These are phyloP conservation scores for Xylaria polymorpha DNA, from an alignment of 2,329 filamentous ascomycete species.

Conservation along the genomic window DNA sequence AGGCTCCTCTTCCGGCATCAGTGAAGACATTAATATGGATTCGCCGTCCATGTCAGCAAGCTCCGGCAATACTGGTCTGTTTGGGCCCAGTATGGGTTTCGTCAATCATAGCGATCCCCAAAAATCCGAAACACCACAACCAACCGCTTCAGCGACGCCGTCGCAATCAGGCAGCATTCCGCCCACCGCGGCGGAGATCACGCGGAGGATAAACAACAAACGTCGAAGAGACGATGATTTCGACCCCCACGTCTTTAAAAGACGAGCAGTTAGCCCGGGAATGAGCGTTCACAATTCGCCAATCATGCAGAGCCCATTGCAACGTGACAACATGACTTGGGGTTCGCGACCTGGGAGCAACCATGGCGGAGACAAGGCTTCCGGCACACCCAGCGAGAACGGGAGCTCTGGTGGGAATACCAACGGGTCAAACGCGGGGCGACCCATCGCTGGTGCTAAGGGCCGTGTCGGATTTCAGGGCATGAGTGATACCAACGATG, in stretches of 20 bases:
- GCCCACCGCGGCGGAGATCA: slow-evolving; percentile 78
- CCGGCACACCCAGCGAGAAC: slow-evolving; percentile 63
- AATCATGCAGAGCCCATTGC: slow-evolving; percentile 83
- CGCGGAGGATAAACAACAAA: slow-evolving; percentile 81
- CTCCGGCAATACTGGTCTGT: slow-evolving; percentile 50
- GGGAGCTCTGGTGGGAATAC: slow-evolving; percentile 53
- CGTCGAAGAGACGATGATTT: slow-evolving; percentile 92
- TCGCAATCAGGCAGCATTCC: slow-evolving; percentile 55
- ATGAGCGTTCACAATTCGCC: slow-evolving; percentile 93
- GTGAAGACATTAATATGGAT: slow-evolving; percentile 79
- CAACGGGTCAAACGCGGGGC: slow-evolving; percentile 47
- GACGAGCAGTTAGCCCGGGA: slow-evolving; percentile 89
- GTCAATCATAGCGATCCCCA: slow-evolving; percentile 46
- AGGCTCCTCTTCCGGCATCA: slow-evolving; percentile 69
- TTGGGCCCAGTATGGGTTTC: slow-evolving; percentile 50
- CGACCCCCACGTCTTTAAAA: slow-evolving; percentile 87
- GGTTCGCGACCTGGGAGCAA: slow-evolving; percentile 76
- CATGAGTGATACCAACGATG: slow-evolving; percentile 95
- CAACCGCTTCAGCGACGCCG: slow-evolving; percentile 47
- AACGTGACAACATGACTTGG: slow-evolving; percentile 77
- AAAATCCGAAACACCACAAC: slow-evolving; percentile 54
- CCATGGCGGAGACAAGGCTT: slow-evolving; percentile 61
- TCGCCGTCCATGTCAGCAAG: slow-evolving; percentile 65
- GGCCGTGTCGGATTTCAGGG: slow-evolving; percentile 84
- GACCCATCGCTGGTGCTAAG: slow-evolving; percentile 63